Evolutionary conservation across 805 yeast species (phyloP), one percentile per base, ranked within the genome.

Genomic region (Hanseniaspora pseudoguilliermondii): DNA sequence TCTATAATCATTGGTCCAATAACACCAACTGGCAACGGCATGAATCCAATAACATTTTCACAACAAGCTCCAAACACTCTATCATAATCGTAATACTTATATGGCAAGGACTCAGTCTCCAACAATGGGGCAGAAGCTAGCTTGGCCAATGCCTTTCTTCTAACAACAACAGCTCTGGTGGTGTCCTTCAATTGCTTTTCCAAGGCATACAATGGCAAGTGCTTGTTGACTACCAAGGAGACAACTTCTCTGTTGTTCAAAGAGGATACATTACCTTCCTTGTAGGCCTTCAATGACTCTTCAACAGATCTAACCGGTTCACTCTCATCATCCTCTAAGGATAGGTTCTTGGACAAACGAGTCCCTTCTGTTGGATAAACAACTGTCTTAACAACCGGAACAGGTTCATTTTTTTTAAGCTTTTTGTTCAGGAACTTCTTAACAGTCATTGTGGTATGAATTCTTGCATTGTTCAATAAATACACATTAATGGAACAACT

Each of bases 61-160:
- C 99, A 93, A 73, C 99, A 93, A 10, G 98, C 97, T 59, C 98
- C 98, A 65, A 90, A 84, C 7, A 93, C 98, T 61, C 97, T 83
- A 67, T 89, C 95, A 68, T 89, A 93, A 68, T 93, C 96, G 66
- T 91, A 93, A 65, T 80, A 72, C 60, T 75, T 73, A 70, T 81
- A 89, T 18, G 99, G 99, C 60, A 93, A 75, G 60, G 80, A 78
- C 36, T 78, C 73, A 2, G 84, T 71, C 61, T 82, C 83, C 55
- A 93, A 75, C 18, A 86, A 82, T 55, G 95, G 89, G 20, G 95
- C 88, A 62, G 82, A 78, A 7, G 96, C 87, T 54, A 87, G 70
- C 51, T 80, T 77, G 20, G 97, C 86, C 63, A 93, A 84, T n/a
- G 95, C 90, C 56, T 80, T 81, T 72, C 99, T 85, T 72, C 99